Evolutionary conservation across 352 stramenopile genomes (phyloP), one percentile per base, ranked within the genome.

Genomic region (Halophytophthora batemanensis): DNA sequence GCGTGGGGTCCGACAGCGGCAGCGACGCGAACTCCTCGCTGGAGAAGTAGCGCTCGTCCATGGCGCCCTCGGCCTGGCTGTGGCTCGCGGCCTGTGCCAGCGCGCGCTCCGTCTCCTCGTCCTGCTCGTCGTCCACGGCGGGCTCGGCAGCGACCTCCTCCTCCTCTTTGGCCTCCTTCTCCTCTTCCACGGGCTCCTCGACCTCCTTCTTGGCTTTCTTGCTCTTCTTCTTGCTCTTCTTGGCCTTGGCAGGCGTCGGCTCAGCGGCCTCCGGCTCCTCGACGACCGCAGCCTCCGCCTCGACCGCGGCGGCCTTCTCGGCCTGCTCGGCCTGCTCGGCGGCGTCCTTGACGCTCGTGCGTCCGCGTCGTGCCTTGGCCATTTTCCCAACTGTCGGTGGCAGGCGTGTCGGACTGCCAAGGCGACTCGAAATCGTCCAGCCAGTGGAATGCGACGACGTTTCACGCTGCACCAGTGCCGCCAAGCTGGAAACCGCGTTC

Each of bases 1-100:
- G 77, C 11, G 93, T 98, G 19, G 77, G 82, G 23, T 97, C 88
- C 3, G 90, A 98, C 34, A 98, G 80, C 19, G 93, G 91, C 46
- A 98, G 63, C 15, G 88, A 93, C 18, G 74, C 64, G 63, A 98
- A 98, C 4, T 80, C 77, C 45, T 94, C 80, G 29, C 62, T 74
- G 25, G 85, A 94, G 58, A 96, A 96, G 73, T 97, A 98, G 17
- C 74, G 66, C 61, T 89, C 65, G 52, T 90, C 80, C 40, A 86
- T 65, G 15, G 25, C 61, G 18, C 65, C 64, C n/a, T 76, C 64
- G 13, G 63, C 60, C 4, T 61, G 43, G 8, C 50, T 56, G 42
- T 74, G 64, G 33, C 64, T 67, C 14, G 67, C 56, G 2, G 68
- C 76, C 2, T 84, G 70, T 1, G 66, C 70, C 1, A 86, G 69